phyloP scores from a whole-genome alignment of 441 rosid species.

The Monsonia emarginata region DNA sequence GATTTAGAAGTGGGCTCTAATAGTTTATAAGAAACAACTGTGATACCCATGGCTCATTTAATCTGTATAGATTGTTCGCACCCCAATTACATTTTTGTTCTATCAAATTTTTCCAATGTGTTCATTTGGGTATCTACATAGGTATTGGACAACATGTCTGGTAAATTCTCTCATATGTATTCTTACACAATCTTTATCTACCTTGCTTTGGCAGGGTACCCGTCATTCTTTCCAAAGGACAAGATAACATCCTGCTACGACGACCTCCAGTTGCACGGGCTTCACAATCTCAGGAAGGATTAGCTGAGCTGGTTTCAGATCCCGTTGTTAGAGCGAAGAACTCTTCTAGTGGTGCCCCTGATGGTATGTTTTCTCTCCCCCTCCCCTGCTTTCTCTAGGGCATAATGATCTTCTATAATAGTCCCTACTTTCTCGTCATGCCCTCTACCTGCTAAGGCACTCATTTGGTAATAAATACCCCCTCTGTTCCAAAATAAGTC shows the following conservation, averaged over 20 bases:
- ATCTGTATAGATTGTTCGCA: no score
- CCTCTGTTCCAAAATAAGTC: no score
- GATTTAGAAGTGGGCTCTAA: no score
- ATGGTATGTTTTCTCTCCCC: constrained; percentile 19
- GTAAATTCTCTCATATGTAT: background rate
- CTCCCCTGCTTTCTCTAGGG: no score
- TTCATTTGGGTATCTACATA: background rate
- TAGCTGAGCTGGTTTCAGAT: constrained; percentile 30
- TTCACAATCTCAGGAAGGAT: constrained; percentile 41
- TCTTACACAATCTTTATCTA: background rate
- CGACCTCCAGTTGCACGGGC: constrained; percentile 32
- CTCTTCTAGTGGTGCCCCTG: constrained; percentile 20
- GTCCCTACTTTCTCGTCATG: no score
- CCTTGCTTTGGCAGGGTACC: constrained; percentile 24
- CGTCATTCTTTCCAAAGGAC: constrained; percentile 32
- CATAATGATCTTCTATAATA: no score
- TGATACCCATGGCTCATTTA: no score
- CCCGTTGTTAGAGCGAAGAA: constrained; percentile 24
- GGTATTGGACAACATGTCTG: background rate
- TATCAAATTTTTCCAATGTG: background rate
- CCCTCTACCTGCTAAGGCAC: no score
- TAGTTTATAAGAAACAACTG: no score
- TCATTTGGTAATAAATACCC: no score
- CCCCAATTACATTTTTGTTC: no score
- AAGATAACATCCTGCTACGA: constrained; percentile 31